Base-by-base conservation (phyloP, 306 rosid species). In the Pterocarpus santalinus region DNA sequence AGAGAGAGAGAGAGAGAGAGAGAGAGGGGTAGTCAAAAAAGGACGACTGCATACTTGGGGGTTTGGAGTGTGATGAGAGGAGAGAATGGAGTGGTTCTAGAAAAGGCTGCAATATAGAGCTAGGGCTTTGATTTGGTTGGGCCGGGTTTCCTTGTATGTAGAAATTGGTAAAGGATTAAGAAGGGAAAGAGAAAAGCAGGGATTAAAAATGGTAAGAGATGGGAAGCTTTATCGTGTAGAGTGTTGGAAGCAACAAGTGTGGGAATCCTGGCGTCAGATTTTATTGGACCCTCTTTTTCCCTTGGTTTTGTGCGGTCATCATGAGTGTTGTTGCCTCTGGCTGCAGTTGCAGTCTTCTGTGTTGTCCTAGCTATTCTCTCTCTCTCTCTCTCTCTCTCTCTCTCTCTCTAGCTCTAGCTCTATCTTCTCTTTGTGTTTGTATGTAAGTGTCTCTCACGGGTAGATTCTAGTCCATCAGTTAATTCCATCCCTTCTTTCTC, bases 201-300 rank as follows among this genome's bases (percentile, higher is more conserved):
- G 68, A 67, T 85, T 85, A 73, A 88, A 87, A 88, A 74, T 78
- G 82, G 80, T 12, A 84, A 73, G 60, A 43, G 41, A 41, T 56
- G 73, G 35, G 56, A 30, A 70, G 67, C 72, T 91, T 92, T 90
- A 92, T 89, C 97, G 92, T 87, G 65, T 86, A 85, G 93, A 79
- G 97, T 87, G 91, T 86, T 86, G 97, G 97, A 92, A 89, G 93
- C 78, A 92, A 87, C 91, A 77, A 86, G 92, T 87, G 90, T 87
- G 97, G 89, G 97, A 92, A 90, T 92, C 94, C 58, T 86, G 69
- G 22, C 87, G 92, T 92, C 97, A 88, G 97, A 84, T 35, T 44
- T 77, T 69, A 63, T 79, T 67, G 81, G 66, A 56, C 62, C 30
- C 78, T 33, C 66, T 39, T 38, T 80, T 14, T 34, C 8, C 17